These are phyloP conservation scores for Oryza longistaminata DNA, from an alignment of 176 grass and related monocot genomes.

Conservation along the genomic window DNA sequence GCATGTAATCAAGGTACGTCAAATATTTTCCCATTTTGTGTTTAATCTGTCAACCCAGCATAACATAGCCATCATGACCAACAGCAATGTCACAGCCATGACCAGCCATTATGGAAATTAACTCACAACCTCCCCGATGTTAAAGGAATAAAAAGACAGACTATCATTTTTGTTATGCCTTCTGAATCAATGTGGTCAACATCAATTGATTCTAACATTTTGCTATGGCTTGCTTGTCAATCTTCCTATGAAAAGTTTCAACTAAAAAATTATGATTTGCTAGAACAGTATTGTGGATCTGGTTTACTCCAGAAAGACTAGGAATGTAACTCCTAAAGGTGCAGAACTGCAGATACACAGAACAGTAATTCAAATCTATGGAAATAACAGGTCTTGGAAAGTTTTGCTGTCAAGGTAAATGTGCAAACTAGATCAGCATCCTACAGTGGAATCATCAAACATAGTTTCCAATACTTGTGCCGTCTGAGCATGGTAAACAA, in stretches of 20 bases:
- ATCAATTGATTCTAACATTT: neutral
- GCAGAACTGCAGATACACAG: neutral
- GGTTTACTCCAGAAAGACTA: neutral
- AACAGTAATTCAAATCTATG: neutral
- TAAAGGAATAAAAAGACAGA: neutral
- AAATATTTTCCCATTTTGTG: neutral
- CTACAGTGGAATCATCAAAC: neutral
- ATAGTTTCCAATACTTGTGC: neutral
- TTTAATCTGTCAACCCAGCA: conserved; percentile 2
- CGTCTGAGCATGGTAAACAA: neutral
- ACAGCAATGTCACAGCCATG: neutral
- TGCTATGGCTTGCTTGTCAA: neutral
- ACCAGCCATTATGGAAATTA: conserved; percentile 3
- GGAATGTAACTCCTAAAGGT: neutral
- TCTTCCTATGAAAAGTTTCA: conserved; percentile 1
- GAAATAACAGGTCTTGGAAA: neutral
- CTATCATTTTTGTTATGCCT: neutral
- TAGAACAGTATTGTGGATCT: neutral
- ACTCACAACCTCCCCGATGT: neutral
- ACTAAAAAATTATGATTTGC: neutral
- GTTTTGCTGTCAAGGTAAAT: neutral
- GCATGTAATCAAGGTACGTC: neutral
- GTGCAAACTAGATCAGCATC: neutral
- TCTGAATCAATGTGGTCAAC: neutral
- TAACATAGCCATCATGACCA: neutral